A percentile compares a stretch with the other conserved stretches of the same genome.
Evolutionary conservation across 1,284 basidiomycete genomes (phyloP).

Genomic region (Dichomitus squalens): DNA sequence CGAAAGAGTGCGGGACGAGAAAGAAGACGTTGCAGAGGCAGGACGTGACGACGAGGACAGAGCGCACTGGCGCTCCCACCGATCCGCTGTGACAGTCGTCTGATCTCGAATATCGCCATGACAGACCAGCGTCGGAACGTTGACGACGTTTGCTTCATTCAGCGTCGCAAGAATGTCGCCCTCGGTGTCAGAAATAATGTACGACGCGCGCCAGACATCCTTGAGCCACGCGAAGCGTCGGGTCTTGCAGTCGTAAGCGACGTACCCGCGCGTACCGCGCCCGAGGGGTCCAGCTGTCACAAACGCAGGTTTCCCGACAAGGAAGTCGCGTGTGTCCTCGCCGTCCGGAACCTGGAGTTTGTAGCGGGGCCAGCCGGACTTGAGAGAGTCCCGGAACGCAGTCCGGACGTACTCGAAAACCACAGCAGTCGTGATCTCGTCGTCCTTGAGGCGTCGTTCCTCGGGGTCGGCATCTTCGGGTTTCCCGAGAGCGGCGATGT

Average conservation of each 20-base stretch:
- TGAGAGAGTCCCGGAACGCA: neutral
- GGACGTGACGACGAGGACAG: no score
- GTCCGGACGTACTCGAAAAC: neutral
- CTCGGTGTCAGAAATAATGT: neutral
- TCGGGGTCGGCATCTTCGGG: neutral
- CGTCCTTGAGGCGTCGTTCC: neutral
- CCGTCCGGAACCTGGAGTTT: neutral
- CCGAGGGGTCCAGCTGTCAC: neutral
- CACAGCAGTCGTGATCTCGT: neutral
- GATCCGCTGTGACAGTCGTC: neutral
- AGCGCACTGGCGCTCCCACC: neutral
- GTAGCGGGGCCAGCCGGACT: neutral
- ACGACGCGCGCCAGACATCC: no score
- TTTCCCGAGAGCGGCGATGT: neutral
- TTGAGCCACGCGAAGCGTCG: constrained; percentile 9
- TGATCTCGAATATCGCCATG: neutral
- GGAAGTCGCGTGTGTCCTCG: neutral
- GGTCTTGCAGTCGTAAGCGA: neutral
- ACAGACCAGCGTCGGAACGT: constrained; percentile 5
- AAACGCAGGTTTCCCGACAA: constrained; percentile 2
- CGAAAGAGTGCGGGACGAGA: no score
- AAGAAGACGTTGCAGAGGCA: no score
- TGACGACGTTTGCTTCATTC: neutral
- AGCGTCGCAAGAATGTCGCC: constrained; percentile 1
- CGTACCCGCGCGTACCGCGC: constrained; percentile 11